Base-by-base conservation (phyloP, 2,329 filamentous ascomycete species). In the Epichloe elymi region DNA sequence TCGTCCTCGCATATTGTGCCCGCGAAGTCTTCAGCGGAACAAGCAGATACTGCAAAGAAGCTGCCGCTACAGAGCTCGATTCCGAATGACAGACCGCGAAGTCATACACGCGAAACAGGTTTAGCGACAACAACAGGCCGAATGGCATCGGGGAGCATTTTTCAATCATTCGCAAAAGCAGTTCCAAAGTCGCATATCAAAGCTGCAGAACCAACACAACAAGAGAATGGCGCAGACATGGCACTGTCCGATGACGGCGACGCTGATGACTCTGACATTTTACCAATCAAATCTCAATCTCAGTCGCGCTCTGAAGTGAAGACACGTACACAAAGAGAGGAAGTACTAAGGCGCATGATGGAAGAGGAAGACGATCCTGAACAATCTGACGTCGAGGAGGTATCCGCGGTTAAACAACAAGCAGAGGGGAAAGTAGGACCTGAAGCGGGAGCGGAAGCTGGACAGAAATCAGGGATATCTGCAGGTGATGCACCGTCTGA, bases 121-220 rank as follows among this genome's bases (percentile, higher is more conserved):
- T 4, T 11, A 26, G 30, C 19, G 19, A 39, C 67, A 19, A 56
- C 70, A 5, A 38, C 59, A 3, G 88, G 86, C 60, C 78, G 78
- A 51, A 76, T 78, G 49, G 73, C 70, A 15, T 79, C 82, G 12
- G 70, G 69, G 3, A 78, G 79, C 53, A 79, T 94, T 26, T 88
- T 93, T 74, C 83, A 84, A 54, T 85, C 87, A 0, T 94, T 94
- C 63, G 85, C 86, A 14, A 87, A 85, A 60, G 71, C 74, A 5
- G 66, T 65, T 3, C 59, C 64, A 4, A 67, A 62, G 47, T 60
- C 71, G 0, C 59, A 67, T 2, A 4, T 15, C 4, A 74, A 71
- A 58, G 71, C 82, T 4, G 87, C 82, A 59, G 56, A 60, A 10
- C 53, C 58, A 6, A 46, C 54, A 5, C 64, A 61, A 44, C 58